Percentiles rank a stretch among this genome's conserved stretches.
Evolutionary conservation across 2,329 filamentous ascomycete genomes (phyloP).

Genomic region (Colletotrichum coccodes): DNA sequence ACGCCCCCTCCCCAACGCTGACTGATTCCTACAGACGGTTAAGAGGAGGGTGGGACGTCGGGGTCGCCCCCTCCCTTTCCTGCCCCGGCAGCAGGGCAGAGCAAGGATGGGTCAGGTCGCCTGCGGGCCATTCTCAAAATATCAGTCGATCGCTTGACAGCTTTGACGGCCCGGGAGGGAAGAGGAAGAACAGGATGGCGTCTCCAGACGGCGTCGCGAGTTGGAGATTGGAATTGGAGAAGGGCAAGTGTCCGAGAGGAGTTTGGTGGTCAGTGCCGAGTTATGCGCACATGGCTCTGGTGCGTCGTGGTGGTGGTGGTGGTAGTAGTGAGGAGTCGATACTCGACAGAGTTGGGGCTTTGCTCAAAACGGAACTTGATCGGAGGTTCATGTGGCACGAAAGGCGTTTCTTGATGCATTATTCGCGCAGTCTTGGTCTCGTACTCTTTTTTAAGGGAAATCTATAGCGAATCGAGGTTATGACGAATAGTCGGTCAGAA

Average conservation of each 20-base stretch:
- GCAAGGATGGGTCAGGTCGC: slow-evolving; percentile 29
- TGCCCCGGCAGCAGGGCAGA: background rate
- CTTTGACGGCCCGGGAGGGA: slow-evolving; percentile 8
- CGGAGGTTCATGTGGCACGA: background rate
- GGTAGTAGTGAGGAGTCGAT: background rate
- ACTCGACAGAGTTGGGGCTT: background rate
- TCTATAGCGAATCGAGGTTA: slow-evolving; percentile 1
- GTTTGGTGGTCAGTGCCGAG: background rate
- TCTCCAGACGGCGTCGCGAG: background rate
- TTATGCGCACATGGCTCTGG: slow-evolving; percentile 15
- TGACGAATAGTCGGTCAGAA: slow-evolving; percentile 24
- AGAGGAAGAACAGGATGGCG: background rate
- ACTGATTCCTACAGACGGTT: slow-evolving; percentile 7
- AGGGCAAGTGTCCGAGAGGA: background rate
- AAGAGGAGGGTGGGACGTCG: slow-evolving; percentile 15
- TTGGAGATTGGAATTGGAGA: background rate
- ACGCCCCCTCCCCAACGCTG: slow-evolving; percentile 6
- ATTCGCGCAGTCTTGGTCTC: slow-evolving; percentile 19
- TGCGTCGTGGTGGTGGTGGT: background rate
- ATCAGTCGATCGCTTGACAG: slow-evolving; percentile 27
- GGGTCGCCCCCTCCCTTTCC: slow-evolving; percentile 4
- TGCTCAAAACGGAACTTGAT: background rate
- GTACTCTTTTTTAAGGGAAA: background rate
- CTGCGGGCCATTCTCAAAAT: slow-evolving; percentile 9
- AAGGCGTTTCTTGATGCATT: background rate